Conservation (phyloP, 1,284 basidiomycete species). For the Heterobasidion irregulare region DNA sequence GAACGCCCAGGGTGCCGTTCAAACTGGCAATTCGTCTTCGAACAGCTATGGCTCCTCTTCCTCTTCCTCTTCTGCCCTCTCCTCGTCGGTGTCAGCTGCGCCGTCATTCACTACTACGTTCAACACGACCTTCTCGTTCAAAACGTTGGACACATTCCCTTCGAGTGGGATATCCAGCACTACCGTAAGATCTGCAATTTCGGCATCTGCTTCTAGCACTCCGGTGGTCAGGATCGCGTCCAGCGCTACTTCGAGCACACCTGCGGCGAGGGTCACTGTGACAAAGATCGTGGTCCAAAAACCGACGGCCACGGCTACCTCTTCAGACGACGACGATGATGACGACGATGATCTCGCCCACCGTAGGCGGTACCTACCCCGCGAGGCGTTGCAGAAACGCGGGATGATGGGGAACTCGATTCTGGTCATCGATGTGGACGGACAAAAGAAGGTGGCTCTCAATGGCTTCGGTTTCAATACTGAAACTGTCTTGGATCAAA, state of each 20-base stretch:
- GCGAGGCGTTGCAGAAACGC: not conserved
- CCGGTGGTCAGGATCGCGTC: not conserved
- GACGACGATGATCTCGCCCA: not conserved
- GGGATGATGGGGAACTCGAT: not conserved
- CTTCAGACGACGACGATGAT: not conserved
- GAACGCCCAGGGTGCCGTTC: slow-evolving; percentile 2
- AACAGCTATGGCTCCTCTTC: not conserved
- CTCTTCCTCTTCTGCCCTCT: not conserved
- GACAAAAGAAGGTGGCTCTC: not conserved
- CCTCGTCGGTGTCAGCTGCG: not conserved
- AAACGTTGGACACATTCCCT: too few species aligned
- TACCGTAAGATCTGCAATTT: not conserved
- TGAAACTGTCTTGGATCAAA: slow-evolving; percentile 27
- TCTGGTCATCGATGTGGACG: not conserved
- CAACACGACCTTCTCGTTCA: too few species aligned
- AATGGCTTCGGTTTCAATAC: slow-evolving; percentile 27
- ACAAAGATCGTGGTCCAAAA: not conserved
- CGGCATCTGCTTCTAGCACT: not conserved
- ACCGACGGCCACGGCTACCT: not conserved
- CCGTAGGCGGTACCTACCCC: not conserved
- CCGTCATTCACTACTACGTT: not conserved
- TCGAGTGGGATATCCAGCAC: too few species aligned
- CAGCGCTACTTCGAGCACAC: not conserved
- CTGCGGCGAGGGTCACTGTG: not conserved
- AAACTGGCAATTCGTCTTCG: not conserved